A percentile compares a stretch with the other conserved stretches of the same genome.
Evolutionary conservation across 768 basidiomycete species (phyloP).

Genomic region (Tricholoma bakamatsutake): DNA sequence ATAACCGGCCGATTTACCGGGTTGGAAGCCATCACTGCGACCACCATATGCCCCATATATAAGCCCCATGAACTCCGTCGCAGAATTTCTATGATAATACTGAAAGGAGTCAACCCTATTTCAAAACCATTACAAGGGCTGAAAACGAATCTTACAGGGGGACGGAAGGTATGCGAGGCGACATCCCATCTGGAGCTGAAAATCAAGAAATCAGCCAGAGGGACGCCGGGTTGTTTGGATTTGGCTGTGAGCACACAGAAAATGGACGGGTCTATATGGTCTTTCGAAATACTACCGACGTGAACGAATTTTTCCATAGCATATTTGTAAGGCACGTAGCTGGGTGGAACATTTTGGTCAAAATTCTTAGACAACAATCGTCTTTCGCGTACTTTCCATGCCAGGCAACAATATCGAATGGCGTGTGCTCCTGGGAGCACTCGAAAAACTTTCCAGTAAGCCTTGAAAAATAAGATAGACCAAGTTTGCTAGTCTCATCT

Average conservation of each 20-base stretch:
- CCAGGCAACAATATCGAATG: constrained; percentile 72
- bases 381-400: constrained; percentile 48
- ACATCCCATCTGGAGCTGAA: constrained; percentile 65
- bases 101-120: constrained; percentile 12
- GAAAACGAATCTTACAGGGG: constrained; percentile 34
- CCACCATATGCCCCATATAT: constrained; percentile 61
- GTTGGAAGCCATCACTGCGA: constrained; percentile 54
- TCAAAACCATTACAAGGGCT: neutral
- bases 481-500: neutral
- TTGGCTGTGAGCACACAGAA: constrained; percentile 65
- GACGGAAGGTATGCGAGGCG: constrained; percentile 50
- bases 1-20: constrained; percentile 28
- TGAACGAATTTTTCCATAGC: constrained; percentile 57
- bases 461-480: constrained; percentile 23
- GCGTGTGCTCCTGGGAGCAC: constrained; percentile 56
- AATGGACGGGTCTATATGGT: constrained; percentile 66
- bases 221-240: constrained; percentile 51
- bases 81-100: constrained; percentile 62
- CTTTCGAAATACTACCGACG: constrained; percentile 59
- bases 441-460: constrained; percentile 48
- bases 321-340: constrained; percentile 66
- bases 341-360: constrained; percentile 13
- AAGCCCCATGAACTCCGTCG: constrained; percentile 61
- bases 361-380: neutral
- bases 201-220: constrained; percentile 59